A percentile compares a stretch with the other conserved stretches of the same genome.
Evolutionary conservation across 169 alveolate genomes (phyloP).

Genomic region (Eimeria praecox): DNA sequence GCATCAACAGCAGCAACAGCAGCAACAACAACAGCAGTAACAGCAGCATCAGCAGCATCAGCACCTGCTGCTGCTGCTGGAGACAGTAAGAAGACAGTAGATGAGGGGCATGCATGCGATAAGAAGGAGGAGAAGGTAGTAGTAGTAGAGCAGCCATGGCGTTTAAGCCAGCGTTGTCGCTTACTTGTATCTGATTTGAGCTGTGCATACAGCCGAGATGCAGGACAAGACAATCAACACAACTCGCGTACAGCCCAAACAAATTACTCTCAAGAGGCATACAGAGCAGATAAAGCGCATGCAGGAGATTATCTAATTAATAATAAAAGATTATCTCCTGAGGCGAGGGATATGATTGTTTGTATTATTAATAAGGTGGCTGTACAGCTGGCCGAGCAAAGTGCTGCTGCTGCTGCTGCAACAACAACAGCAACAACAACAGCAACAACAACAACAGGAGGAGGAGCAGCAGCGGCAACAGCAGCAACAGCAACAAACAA

Average conservation of each 20-base stretch:
- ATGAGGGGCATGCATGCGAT: too few relatives aligned
- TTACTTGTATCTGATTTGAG: conserved; percentile 20
- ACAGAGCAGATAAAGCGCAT: conserved; percentile 69
- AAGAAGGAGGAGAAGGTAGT: neutral
- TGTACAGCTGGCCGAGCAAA: conserved; percentile 68
- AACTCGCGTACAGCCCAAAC: conserved; percentile 74
- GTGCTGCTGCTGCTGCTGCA: neutral
- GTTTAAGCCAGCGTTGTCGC: conserved; percentile 37
- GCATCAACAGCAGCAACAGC: neutral
- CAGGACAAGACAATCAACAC: conserved; percentile 63
- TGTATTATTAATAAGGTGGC: conserved; percentile 66
- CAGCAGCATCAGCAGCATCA: neutral
- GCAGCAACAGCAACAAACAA: too few relatives aligned
- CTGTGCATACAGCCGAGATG: conserved; percentile 36
- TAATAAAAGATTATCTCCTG: conserved; percentile 43
- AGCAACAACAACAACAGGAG: too few relatives aligned
- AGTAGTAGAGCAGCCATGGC: conserved; percentile 19
- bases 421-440: too few relatives aligned
- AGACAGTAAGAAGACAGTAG: too few relatives aligned
- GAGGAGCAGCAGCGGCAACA: too few relatives aligned
- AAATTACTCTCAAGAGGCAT: conserved; percentile 74
- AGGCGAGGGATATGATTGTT: conserved; percentile 61
- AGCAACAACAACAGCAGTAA: neutral
- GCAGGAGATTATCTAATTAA: conserved; percentile 51
- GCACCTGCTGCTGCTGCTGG: neutral